These are phyloP conservation scores for Kandelia obovata DNA, from an alignment of 345 rosid species.

Conservation along the genomic window DNA sequence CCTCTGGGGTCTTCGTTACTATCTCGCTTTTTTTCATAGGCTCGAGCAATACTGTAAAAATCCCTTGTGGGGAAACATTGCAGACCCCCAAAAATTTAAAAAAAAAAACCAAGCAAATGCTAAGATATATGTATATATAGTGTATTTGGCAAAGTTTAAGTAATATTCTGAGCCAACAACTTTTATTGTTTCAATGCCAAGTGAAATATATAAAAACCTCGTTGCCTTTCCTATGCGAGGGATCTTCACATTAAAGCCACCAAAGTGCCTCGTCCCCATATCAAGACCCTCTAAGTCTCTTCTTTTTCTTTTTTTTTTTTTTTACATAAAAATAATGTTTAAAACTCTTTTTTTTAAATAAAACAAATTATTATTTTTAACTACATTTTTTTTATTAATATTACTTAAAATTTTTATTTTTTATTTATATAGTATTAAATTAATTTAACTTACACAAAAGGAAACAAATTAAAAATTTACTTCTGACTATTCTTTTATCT, in stretches of 20 bases:
- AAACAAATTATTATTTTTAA: too few species aligned
- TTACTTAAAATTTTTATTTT: too few species aligned
- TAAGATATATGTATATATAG: neutral
- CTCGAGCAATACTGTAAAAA: neutral
- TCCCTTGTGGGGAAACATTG: conserved; percentile 2
- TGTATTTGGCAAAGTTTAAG: too few species aligned
- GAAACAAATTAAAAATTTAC: too few species aligned
- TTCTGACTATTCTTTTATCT: neutral
- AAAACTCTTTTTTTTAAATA: too few species aligned
- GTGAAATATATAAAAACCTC: conserved; percentile 25
- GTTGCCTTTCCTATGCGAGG: conserved; percentile 32
- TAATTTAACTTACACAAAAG: too few species aligned
- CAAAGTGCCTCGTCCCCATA: conserved; percentile 24
- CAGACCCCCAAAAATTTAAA: neutral
- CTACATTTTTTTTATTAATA: too few species aligned
- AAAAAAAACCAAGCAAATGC: conserved; percentile 2
- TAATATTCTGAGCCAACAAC: too few species aligned
- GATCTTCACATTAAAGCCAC: conserved; percentile 26
- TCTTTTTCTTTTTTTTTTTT: neutral
- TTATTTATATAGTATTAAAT: too few species aligned
- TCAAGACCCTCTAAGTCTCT: conserved; percentile 1
- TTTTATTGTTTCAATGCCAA: neutral
- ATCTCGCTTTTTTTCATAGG: neutral
- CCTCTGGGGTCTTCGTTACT: too few species aligned
- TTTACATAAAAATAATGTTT: too few species aligned